Percentiles rank a stretch among this genome's conserved stretches.
phyloP scores from a whole-genome alignment of 139 green algal genomes.

The Tetraselmis striata region DNA sequence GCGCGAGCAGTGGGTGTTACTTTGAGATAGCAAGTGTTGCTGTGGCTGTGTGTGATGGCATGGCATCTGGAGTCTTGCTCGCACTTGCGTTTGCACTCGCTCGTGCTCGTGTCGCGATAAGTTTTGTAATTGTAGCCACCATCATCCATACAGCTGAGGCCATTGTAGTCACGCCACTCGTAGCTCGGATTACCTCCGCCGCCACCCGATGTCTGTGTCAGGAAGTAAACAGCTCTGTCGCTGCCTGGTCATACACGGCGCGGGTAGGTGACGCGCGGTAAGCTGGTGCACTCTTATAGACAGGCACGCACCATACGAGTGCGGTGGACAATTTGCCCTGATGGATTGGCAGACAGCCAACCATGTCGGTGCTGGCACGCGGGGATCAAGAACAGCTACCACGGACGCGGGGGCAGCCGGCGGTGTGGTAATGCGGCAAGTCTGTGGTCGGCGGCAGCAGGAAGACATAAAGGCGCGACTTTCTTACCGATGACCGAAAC shows the following conservation, averaged over 20 bases:
- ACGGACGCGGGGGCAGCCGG: not conserved
- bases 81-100: not conserved
- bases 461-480: not conserved
- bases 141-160: not conserved
- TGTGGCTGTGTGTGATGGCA: not conserved
- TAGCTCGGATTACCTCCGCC: too few species aligned
- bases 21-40: not conserved
- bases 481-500: not conserved
- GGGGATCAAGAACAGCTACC: not conserved
- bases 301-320: too few species aligned
- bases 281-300: too few species aligned
- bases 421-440: not conserved
- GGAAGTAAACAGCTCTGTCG: too few species aligned
- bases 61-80: not conserved
- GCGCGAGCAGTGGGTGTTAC: too few species aligned
- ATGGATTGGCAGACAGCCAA: too few species aligned
- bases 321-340: too few species aligned
- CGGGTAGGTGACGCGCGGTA: too few species aligned
- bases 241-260: too few species aligned
- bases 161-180: not conserved
- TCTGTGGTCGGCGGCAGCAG: not conserved
- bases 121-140: not conserved
- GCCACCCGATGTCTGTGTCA: too few species aligned
- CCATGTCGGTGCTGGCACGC: not conserved
- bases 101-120: not conserved